Evolutionary conservation across 805 yeast genomes (phyloP).

Genomic region (Tetrapisispora namnaoensis): DNA sequence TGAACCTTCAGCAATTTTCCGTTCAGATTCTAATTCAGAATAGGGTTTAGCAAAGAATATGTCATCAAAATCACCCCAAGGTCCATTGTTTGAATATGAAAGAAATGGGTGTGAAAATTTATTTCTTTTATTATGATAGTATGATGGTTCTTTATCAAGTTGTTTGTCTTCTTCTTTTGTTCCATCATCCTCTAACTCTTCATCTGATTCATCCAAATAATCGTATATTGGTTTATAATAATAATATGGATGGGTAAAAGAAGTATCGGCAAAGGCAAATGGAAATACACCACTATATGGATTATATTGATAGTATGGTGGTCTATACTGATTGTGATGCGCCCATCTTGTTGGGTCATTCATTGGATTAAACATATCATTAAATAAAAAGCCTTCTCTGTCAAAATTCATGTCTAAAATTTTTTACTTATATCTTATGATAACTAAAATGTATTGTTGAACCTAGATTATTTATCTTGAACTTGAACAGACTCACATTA

Average conservation of each 20-base stretch:
- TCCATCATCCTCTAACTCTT: background rate
- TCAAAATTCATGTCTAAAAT: conserved; percentile 1
- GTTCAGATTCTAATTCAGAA: no score
- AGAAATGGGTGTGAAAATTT: background rate
- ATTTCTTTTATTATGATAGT: background rate
- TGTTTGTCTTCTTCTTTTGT: background rate
- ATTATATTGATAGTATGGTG: background rate
- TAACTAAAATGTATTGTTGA: no score
- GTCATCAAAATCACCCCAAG: background rate
- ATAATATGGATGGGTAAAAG: background rate
- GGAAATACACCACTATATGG: conserved; percentile 14
- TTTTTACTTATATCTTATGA: no score
- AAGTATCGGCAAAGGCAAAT: conserved; percentile 4
- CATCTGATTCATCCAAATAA: conserved; percentile 1
- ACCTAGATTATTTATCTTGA: no score
- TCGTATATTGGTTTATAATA: conserved; percentile 1
- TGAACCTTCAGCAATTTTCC: background rate
- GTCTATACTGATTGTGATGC: background rate
- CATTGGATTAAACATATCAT: background rate
- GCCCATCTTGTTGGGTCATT: no score
- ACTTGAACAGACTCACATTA: background rate
- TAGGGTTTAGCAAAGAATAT: background rate
- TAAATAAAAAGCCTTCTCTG: background rate
- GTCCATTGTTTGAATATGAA: background rate
- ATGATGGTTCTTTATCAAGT: background rate